Conservation (phyloP, 345 rosid genomes). For the Laguncularia racemosa region DNA sequence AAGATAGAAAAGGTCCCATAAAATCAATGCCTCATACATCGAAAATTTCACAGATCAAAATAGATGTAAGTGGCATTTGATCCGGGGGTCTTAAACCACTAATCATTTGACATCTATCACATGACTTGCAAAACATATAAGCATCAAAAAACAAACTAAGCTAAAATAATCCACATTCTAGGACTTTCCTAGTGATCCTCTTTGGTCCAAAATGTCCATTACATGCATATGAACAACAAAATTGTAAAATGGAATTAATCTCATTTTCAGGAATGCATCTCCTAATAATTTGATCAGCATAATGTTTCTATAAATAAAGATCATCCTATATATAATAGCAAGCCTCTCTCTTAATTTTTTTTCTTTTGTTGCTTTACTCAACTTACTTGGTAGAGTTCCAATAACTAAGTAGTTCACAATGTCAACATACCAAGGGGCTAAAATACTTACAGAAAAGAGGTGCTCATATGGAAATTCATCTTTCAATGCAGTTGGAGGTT, state of each 20-base stretch:
- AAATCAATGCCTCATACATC: not conserved
- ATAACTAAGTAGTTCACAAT: not conserved
- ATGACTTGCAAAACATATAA: not conserved
- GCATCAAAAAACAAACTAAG: not conserved
- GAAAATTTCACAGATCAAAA: not conserved
- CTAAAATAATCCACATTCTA: not conserved
- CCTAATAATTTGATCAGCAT: no score
- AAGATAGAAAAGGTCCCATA: not conserved
- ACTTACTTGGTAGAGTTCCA: not conserved
- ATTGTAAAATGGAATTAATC: not conserved
- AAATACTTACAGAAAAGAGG: not conserved
- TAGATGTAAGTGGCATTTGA: not conserved
- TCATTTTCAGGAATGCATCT: not conserved
- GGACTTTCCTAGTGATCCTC: not conserved
- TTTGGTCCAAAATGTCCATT: not conserved
- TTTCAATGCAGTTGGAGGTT: not conserved
- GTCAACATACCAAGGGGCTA: conserved; percentile 1
- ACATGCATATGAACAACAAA: not conserved
- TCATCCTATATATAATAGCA: not conserved
- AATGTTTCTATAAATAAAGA: not conserved
- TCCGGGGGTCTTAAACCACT: not conserved
- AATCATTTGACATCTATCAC: not conserved
- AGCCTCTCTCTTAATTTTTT: not conserved
- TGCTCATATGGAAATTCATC: conserved; percentile 3
- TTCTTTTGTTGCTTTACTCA: not conserved